Evolutionary conservation across 768 basidiomycete species (phyloP), one percentile per base, ranked within the genome.

Genomic region (Lactarius akahatsu): DNA sequence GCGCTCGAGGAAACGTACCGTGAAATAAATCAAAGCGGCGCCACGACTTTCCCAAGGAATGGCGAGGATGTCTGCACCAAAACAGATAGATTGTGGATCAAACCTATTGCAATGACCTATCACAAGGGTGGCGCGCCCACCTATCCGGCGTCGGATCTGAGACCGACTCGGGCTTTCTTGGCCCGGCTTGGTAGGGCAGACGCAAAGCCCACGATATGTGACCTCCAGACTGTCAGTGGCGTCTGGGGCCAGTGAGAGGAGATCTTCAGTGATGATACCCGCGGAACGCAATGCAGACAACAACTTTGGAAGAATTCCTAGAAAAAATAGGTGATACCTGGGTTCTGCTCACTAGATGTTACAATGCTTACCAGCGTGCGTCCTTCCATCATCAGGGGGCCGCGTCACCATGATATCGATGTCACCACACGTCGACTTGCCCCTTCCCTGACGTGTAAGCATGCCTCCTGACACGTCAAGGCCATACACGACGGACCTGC

Each of bases 331-430:
- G 52, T 50, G 30, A 6, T 40, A 32, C n/a, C 15, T 50, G 20
- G 1, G 1, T 38, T 36, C 28, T 3, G 11, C 38, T 20, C 32
- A 40, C 30, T 23, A 23, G 59, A 5, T 16, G 3, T 28, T 3
- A 55, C 10, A 10, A 61, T 16, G 61, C 78, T 61, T 71, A 86
- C 94, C 91, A 61, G 79, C 77, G 73, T 96, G 94, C 0, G 88
- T 90, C 66, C 77, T 81, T 0, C 91, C 92, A 70, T 96, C 93
- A 2, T 80, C 76, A 1, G 85, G 81, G 26, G 86, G 82, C 5
- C 94, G 85, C 2, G 92, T 93, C 68, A 98, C 87, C 63, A 97
- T 75, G 57, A 97, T 86, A 74, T 98, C 95, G 64, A 98, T 92
- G 74, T 97, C 96, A 2, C 96, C 96, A 64, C 92, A 95, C 62